Evolutionary conservation across 306 rosid species (phyloP), one percentile per base, ranked within the genome.

Genomic region (Echinosophora koreensis): DNA sequence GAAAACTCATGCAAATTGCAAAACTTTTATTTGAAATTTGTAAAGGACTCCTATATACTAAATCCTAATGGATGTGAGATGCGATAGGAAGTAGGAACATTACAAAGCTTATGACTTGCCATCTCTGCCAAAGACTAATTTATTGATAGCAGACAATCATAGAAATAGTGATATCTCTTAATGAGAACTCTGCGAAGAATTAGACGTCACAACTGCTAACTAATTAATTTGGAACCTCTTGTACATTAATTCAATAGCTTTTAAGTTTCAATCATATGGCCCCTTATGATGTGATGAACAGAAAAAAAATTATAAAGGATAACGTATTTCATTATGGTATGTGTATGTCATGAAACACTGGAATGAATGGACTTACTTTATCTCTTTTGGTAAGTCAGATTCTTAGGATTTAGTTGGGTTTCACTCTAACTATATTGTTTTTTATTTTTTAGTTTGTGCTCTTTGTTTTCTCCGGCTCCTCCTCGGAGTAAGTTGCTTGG

Each of bases 191-290:
- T 39, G 17, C 0, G 8, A 17, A 58, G 52, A 68, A 22, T 47
- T 50, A 18, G 34, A 59, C 16, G 47, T 17, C 58, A 56, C 38
- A 67, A 60, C 39, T 15, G 44, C 62, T 68, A 47, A 61, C 30
- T 30, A 35, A 58, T n/a, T n/a, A n/a, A n/a, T n/a, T n/a, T 77
- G 75, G 22, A 30, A 67, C 6, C 69, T 77, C 37, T 30, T 46
- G 6, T 61, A 10, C 38, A 11, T 17, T 56, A 66, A 56, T 57
- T 41, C 2, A 5, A 5, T 8, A 52, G 9, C 41, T n/a, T n/a
- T n/a, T n/a, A n/a, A n/a, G n/a, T 60, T 57, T 14, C 61, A 42
- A 42, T 57, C 69, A 12, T 16, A 67, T 55, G 47, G 65, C 58
- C 14, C 22, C 46, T 50, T 75, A 14, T 42, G 59, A 50, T 44